A percentile compares a stretch with the other conserved stretches of the same genome.
Conservation (phyloP, 192 early-diverging fungal genomes). For the Coemansia sp. region DNA sequence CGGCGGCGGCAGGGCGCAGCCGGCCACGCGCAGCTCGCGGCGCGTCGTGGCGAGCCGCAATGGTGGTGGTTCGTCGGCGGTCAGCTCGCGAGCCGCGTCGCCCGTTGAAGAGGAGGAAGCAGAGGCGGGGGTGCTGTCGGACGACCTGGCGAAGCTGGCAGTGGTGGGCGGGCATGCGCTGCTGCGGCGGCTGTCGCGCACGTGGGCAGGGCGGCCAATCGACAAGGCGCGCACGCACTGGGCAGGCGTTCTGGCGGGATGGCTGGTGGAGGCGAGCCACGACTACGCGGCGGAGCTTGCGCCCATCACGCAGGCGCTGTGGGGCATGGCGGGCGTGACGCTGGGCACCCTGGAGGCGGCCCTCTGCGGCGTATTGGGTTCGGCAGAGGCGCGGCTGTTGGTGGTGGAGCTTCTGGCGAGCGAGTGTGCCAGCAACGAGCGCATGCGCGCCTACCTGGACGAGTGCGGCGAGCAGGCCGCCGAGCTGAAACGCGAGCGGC, state of each 20-base stretch:
- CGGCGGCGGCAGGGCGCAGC: not conserved
- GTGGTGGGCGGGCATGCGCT: slow-evolving; percentile 16
- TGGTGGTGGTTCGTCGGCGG: not conserved
- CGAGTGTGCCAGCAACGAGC: slow-evolving; percentile 59
- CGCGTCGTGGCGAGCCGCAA: slow-evolving; percentile 2
- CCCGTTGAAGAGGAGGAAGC: slow-evolving; percentile 3
- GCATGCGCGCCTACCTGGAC: slow-evolving; percentile 68
- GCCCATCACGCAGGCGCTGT: slow-evolving; percentile 42
- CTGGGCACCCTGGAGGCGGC: not conserved
- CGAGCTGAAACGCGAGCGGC: slow-evolving; percentile 72
- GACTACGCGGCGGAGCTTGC: slow-evolving; percentile 31
- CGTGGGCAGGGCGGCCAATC: slow-evolving; percentile 18
- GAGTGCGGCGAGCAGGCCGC: slow-evolving; percentile 67
- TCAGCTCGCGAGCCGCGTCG: slow-evolving; percentile 16
- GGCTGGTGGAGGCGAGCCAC: slow-evolving; percentile 37
- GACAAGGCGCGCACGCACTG: slow-evolving; percentile 17
- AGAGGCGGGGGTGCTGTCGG: not conserved
- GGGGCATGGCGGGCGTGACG: slow-evolving; percentile 10
- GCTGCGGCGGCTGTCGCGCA: slow-evolving; percentile 30
- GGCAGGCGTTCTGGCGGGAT: slow-evolving; percentile 34
- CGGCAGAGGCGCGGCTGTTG: slow-evolving; percentile 54
- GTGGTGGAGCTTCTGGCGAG: slow-evolving; percentile 66
- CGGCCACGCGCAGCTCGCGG: not conserved
- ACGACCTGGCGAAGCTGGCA: not conserved
- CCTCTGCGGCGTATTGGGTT: slow-evolving; percentile 6